Evolutionary conservation across 2,329 filamentous ascomycete genomes (phyloP), one percentile per base, ranked within the genome.

Genomic region (Domatiomyces globalis): DNA sequence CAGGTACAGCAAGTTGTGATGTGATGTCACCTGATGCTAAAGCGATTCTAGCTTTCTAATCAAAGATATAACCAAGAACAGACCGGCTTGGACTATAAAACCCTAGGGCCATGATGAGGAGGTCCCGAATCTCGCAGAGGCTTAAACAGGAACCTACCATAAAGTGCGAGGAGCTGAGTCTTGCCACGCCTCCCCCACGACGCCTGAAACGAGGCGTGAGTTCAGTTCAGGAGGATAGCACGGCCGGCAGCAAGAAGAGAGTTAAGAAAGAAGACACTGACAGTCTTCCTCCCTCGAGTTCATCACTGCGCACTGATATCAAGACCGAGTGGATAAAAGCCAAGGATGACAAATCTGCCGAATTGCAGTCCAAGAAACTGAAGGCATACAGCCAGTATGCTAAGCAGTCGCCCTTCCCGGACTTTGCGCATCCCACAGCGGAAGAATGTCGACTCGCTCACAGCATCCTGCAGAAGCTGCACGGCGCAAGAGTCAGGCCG

Each of bases 381-480:
- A 62, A 65, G 45, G 71, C 73, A 54, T 66, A 63, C 48, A 65
- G 61, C 44, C 65, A 66, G 46, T 73, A 72, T 51, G 69, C 71
- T 10, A 63, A 75, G 22, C 66, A 49, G 76, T 79, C 60, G 1
- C 87, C 86, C 0, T 94, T 83, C 57, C 84, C 85, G 0, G 72
- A 82, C 51, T 83, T 79, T 64, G 59, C 65, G 2, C 75, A 73
- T 51, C 87, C 87, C 0, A 87, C 82, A 0, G 61, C 73, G 0
- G 77, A 80, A 48, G 79, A 86, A 59, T 89, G 85, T 62, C 73
- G 82, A 56, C 75, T 83, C 60, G 83, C 90, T 4, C 77, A 80
- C 51, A 68, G 71, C 1, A 69, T 90, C 1, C 75, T 94, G 0
- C 75, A 79, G 1, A 71, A 73, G 10, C 64, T 79, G 0, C 85